A percentile compares a stretch with the other conserved stretches of the same genome.
phyloP scores from a whole-genome alignment of 2,329 filamentous ascomycete genomes.

The Claviceps maximensis region DNA sequence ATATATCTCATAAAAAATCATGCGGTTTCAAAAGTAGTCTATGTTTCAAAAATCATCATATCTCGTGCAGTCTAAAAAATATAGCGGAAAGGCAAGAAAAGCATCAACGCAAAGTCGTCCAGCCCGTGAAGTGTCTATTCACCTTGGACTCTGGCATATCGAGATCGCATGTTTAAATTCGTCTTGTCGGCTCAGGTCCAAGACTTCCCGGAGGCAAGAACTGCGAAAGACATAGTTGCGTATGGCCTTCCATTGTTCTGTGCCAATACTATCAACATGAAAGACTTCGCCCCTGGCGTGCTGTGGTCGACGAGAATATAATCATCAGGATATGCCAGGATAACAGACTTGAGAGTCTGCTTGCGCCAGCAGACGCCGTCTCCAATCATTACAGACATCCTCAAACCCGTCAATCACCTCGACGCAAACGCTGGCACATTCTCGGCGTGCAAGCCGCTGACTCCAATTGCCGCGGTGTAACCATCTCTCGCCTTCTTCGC shows the following conservation, averaged over 20 bases:
- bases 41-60: neutral
- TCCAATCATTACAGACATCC: constrained; percentile 74
- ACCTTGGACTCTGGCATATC: neutral
- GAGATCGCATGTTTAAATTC: neutral
- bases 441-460: constrained; percentile 57
- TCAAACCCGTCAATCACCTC: constrained; percentile 90
- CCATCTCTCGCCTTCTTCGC: constrained; percentile 73
- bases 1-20: too few relatives aligned
- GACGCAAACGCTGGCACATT: constrained; percentile 71
- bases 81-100: neutral
- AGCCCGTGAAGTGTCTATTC: neutral
- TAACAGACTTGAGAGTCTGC: constrained; percentile 34
- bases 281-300: neutral
- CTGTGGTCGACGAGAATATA: neutral
- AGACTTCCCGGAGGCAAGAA: neutral
- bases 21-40: neutral
- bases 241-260: neutral
- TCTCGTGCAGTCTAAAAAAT: neutral
- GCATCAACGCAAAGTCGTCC: neutral
- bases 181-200: neutral
- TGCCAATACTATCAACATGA: neutral
- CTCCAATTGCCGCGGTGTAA: constrained; percentile 76
- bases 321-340: neutral
- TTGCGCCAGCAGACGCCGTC: constrained; percentile 57
- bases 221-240: neutral